Base-by-base conservation (phyloP, 352 stramenopile genomes). In the Phytophthora nicotianae region DNA sequence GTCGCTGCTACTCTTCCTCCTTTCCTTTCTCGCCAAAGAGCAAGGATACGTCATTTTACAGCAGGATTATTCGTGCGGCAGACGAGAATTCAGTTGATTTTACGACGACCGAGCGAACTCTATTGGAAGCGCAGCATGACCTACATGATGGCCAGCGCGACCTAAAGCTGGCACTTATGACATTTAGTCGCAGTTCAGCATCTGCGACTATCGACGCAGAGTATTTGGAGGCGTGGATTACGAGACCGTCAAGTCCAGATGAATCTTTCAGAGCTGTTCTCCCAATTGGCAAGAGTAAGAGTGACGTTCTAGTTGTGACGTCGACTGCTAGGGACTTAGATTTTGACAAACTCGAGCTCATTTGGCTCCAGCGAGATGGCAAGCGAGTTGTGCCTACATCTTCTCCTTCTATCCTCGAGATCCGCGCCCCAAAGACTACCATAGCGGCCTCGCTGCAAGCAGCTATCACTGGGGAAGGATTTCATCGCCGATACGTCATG, bases 401-500 rank as follows among this genome's bases (percentile, higher is more conserved):
- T 48, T n/a, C 40, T 37, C 41, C 16, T 16, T 62, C 49, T 62
- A 8, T 14, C 3, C 3, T 47, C n/a, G 27, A 57, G 5, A 47
- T 67, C 24, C 50, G 62, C 52, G 19, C 40, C 10, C 11, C 43
- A 45, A 42, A 40, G 23, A 17, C 24, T 11, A 9, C 49, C 27
- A 48, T 65, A 37, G 55, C 50, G n/a, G 63, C 67, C 11, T 78
- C 62, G 11, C 20, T 76, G 10, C 37, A 63, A 7, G 56, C 56
- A 59, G 21, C 27, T 40, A 68, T 77, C 17, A 9, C 33, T 29
- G 69, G 78, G 2, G 65, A 77, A 64, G 78, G 78, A 11, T 87
- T 87, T 32, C 78, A 87, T 32, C 78, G 72, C 4, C 70, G 50
- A 45, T 71, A 79, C 27, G 48, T 55, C 6, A 63, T 87, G 26